phyloP scores from a whole-genome alignment of 1,284 basidiomycete genomes.

The Mycena sp. region DNA sequence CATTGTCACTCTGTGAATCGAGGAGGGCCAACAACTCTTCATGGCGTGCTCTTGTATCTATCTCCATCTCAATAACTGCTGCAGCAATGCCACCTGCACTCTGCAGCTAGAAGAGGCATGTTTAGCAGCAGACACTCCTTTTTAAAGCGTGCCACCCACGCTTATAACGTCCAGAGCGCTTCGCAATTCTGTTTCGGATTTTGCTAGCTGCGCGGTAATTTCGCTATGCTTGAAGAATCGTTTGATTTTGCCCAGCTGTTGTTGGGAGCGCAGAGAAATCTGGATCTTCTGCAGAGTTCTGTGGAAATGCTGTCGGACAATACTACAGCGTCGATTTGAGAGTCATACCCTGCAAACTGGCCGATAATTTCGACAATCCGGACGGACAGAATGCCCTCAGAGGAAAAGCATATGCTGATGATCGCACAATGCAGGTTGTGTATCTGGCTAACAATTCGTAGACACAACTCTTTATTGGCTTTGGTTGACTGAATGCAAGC shows the following conservation, averaged over 20 bases:
- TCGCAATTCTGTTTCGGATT: neutral
- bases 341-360: neutral
- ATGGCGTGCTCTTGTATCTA: constrained; percentile 3
- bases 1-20: neutral
- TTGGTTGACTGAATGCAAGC: constrained; percentile 4
- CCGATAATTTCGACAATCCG: neutral
- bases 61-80: neutral
- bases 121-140: neutral
- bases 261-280: neutral
- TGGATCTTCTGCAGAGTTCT: neutral
- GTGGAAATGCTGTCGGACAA: no score
- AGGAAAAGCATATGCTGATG: neutral
- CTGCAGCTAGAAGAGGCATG: neutral
- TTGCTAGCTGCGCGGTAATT: neutral
- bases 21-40: constrained; percentile 2
- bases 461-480: neutral
- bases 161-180: neutral
- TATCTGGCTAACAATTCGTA: neutral
- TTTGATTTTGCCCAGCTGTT: constrained; percentile 12
- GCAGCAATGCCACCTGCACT: neutral
- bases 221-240: constrained; percentile 9
- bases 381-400: neutral
- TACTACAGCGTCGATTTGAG: neutral
- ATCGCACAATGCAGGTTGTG: neutral
- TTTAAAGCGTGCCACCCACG: neutral